Percentiles rank a stretch among this genome's conserved stretches.
These are phyloP conservation scores for Nicotiana undulata DNA, from an alignment of 257 asterid genomes.

Conservation along the genomic window DNA sequence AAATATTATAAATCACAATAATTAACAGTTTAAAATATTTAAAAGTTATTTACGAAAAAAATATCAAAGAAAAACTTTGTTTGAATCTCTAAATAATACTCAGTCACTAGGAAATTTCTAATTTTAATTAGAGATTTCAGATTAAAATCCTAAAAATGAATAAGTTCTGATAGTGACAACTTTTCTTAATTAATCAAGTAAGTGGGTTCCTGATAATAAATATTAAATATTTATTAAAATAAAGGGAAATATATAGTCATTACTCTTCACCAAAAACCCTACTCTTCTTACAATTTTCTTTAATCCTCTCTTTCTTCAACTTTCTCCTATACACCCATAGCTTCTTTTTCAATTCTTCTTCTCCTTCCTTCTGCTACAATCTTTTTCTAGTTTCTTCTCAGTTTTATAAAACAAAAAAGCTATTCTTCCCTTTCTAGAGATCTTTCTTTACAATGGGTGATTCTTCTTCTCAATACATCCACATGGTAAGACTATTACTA, in stretches of 20 bases:
- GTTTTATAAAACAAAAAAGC: not conserved
- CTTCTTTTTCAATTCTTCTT: not conserved
- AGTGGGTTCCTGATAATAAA: too few species aligned
- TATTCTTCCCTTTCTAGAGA: not conserved
- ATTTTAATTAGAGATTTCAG: too few species aligned
- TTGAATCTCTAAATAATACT: too few species aligned
- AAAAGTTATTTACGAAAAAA: too few species aligned
- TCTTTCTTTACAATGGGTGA: slow-evolving; percentile 37
- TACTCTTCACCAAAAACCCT: not conserved
- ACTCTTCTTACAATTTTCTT: not conserved
- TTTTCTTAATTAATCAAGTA: too few species aligned
- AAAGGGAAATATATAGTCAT: not conserved
- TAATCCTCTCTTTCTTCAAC: not conserved
- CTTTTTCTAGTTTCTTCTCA: not conserved
- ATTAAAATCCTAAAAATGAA: too few species aligned
- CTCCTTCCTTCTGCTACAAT: not conserved
- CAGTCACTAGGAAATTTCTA: too few species aligned
- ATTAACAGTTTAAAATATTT: too few species aligned
- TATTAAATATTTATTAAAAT: too few species aligned
- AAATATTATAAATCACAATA: too few species aligned
- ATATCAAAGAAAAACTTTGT: too few species aligned
- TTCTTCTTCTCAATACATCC: slow-evolving; percentile 61
- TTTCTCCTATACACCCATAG: not conserved
- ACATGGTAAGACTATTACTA: slow-evolving; percentile 29
- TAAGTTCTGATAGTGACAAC: too few species aligned